A percentile compares a stretch with the other conserved stretches of the same genome.
phyloP scores from a whole-genome alignment of 257 asterid genomes.

The Asclepias syriaca region DNA sequence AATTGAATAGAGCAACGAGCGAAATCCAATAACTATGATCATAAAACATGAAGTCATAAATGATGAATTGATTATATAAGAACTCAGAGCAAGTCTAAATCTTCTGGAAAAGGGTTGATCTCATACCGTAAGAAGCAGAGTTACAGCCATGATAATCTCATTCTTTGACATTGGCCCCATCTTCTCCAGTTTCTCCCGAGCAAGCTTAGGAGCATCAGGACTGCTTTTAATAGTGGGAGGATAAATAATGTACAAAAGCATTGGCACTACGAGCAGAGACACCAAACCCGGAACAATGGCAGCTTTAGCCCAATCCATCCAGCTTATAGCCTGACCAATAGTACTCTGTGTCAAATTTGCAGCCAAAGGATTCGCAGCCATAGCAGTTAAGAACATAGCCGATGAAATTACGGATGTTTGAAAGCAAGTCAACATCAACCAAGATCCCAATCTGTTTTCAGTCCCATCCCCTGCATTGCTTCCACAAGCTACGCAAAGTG shows the following conservation, averaged over 20 bases:
- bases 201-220: slow-evolving; percentile 96
- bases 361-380: slow-evolving; percentile 97
- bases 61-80: background rate
- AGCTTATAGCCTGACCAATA: slow-evolving; percentile 60
- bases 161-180: slow-evolving; percentile 97
- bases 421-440: slow-evolving; percentile 93
- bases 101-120: background rate
- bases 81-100: background rate
- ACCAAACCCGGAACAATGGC: slow-evolving; percentile 91
- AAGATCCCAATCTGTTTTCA: slow-evolving; percentile 77
- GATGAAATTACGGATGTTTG: slow-evolving; percentile 93
- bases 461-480: slow-evolving; percentile 94
- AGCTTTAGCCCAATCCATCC: slow-evolving; percentile 99
- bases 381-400: slow-evolving; percentile 90
- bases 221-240: slow-evolving; percentile 88
- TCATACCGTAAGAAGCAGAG: slow-evolving; percentile 81
- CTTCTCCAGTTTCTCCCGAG: slow-evolving; percentile 73
- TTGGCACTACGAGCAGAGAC: slow-evolving; percentile 71
- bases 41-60: background rate
- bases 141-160: slow-evolving; percentile 92
- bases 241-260: slow-evolving; percentile 63
- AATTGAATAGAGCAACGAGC: background rate
- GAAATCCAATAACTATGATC: background rate
- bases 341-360: slow-evolving; percentile 75
- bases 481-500: slow-evolving; percentile 91